Evolutionary conservation across 192 early-diverging fungal genomes (phyloP).

Genomic region (Podila clonocystis): DNA sequence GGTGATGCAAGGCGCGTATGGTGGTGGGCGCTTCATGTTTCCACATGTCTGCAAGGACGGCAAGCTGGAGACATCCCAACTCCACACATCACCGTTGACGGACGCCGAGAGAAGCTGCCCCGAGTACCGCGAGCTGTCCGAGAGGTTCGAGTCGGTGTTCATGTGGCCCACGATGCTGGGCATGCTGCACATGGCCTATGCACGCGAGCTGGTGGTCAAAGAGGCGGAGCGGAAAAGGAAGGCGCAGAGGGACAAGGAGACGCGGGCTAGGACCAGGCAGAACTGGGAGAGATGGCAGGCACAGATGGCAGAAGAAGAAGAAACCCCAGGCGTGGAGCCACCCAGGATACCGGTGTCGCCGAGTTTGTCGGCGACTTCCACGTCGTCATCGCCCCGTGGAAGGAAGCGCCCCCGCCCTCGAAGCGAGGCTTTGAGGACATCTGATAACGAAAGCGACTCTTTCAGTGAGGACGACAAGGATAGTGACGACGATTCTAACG

Average conservation of each 20-base stretch:
- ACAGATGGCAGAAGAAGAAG: background rate
- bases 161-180: constrained; percentile 43
- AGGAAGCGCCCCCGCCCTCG: too few relatives aligned
- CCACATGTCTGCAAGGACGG: background rate
- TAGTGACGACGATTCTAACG: background rate
- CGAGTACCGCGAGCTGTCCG: constrained; percentile 29
- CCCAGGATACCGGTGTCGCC: too few relatives aligned
- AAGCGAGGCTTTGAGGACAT: too few relatives aligned
- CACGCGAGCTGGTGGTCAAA: constrained; percentile 2
- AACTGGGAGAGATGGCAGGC: background rate
- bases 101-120: constrained; percentile 12
- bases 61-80: background rate
- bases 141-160: constrained; percentile 35
- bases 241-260: background rate
- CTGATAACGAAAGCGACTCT: too few relatives aligned
- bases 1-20: constrained; percentile 13
- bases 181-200: constrained; percentile 30
- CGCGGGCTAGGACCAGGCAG: background rate
- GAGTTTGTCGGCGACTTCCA: too few relatives aligned
- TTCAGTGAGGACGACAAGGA: background rate
- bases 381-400: too few relatives aligned
- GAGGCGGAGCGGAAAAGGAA: background rate
- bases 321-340: background rate
- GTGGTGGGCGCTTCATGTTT: constrained; percentile 12
- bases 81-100: background rate